phyloP scores from a whole-genome alignment of 2,329 filamentous ascomycete species.

The Alternaria rosae region DNA sequence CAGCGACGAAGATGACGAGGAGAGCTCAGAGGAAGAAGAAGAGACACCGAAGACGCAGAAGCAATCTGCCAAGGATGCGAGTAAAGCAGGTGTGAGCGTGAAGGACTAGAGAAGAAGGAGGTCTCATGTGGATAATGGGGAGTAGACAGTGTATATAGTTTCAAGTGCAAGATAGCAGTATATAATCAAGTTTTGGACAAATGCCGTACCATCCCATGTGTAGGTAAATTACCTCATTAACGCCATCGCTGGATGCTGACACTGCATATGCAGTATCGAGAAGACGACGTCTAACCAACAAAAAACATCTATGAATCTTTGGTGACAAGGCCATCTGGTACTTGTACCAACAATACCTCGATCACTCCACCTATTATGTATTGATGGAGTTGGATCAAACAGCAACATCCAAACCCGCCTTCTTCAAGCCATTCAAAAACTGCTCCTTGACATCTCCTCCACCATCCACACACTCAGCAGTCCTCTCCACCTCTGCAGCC shows the following conservation, averaged over 20 bases:
- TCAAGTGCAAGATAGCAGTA: background rate
- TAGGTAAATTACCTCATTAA: background rate
- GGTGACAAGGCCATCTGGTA: background rate
- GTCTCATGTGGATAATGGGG: background rate
- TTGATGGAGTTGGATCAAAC: background rate
- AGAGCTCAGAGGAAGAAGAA: constrained; percentile 12
- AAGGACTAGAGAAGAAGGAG: constrained; percentile 36
- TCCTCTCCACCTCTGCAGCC: constrained; percentile 8
- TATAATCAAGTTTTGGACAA: background rate
- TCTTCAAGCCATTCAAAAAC: constrained; percentile 53
- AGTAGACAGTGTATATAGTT: constrained; percentile 1
- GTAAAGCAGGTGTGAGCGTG: constrained; percentile 47
- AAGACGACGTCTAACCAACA: background rate
- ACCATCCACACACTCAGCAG: background rate
- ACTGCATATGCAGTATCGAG: background rate
- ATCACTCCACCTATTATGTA: background rate
- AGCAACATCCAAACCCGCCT: constrained; percentile 50
- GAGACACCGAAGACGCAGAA: constrained; percentile 27
- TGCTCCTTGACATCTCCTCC: constrained; percentile 50
- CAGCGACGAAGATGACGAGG: constrained; percentile 11
- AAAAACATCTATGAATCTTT: background rate
- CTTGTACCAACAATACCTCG: background rate
- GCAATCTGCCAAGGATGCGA: constrained; percentile 34
- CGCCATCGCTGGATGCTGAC: background rate
- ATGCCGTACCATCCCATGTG: background rate